Evolutionary conservation across 2,329 filamentous ascomycete species (phyloP).

Genomic region (Pseudogymnoascus pannorum): DNA sequence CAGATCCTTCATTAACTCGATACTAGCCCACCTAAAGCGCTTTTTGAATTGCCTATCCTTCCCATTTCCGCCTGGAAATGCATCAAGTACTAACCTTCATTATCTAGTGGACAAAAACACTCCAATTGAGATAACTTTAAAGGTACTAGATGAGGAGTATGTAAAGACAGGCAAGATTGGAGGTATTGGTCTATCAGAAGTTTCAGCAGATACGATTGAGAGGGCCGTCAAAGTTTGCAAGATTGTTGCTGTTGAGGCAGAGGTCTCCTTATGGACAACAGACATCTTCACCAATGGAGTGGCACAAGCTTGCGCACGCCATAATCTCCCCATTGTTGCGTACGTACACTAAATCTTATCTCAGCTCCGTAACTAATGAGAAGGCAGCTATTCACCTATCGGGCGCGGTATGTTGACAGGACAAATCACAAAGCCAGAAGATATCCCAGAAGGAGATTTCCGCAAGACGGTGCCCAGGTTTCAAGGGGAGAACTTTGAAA

Average conservation of each 20-base stretch:
- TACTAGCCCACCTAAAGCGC: background rate
- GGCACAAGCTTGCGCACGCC: constrained; percentile 46
- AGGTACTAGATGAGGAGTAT: constrained; percentile 22
- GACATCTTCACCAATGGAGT: constrained; percentile 34
- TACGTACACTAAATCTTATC: constrained; percentile 37
- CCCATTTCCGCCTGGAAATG: background rate
- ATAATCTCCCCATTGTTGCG: constrained; percentile 62
- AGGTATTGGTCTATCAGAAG: constrained; percentile 37
- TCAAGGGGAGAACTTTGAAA: constrained; percentile 52
- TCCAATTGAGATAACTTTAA: constrained; percentile 34
- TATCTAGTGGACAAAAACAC: constrained; percentile 35
- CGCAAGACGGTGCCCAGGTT: constrained; percentile 58
- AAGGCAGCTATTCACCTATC: constrained; percentile 56
- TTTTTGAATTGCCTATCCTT: background rate
- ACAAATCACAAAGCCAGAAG: constrained; percentile 41
- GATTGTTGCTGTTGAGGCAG: constrained; percentile 39
- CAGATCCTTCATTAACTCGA: background rate
- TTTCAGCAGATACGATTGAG: constrained; percentile 35
- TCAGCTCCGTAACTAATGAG: constrained; percentile 12
- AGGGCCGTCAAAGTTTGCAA: constrained; percentile 32
- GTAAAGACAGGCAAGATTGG: constrained; percentile 36
- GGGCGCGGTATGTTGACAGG: constrained; percentile 54
- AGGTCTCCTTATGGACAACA: constrained; percentile 35
- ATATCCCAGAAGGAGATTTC: constrained; percentile 46
- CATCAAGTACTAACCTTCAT: background rate